These are phyloP conservation scores for Trichosporon asahii DNA, from an alignment of 1,284 basidiomycete species.

Conservation along the genomic window DNA sequence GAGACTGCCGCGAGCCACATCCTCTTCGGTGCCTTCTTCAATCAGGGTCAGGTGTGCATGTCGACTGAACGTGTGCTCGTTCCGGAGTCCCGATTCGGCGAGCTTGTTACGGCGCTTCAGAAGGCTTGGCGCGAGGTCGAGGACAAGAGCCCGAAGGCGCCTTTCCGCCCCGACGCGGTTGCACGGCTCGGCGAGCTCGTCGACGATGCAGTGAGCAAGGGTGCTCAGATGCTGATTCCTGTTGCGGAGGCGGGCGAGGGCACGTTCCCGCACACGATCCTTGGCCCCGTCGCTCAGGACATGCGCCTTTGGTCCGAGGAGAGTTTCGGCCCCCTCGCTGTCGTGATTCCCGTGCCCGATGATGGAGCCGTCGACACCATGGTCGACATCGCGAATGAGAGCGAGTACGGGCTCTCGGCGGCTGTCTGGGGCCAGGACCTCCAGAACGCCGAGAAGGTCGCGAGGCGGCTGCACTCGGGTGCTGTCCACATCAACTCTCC, in stretches of 20 bases:
- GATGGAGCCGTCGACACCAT: conserved; percentile 53
- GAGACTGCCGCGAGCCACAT: conserved; percentile 57
- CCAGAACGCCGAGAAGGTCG: conserved; percentile 56
- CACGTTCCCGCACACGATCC: conserved; percentile 59
- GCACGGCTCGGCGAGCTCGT: conserved; percentile 57
- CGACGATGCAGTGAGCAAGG: conserved; percentile 57
- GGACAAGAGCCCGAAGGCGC: conserved; percentile 29
- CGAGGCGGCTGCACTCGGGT: conserved; percentile 52
- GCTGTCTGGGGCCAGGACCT: conserved; percentile 60
- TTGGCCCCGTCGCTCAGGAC: conserved; percentile 56
- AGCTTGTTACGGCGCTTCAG: conserved; percentile 47
- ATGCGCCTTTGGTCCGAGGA: conserved; percentile 60
- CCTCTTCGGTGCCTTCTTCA: conserved; percentile 60
- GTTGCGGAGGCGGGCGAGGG: conserved; percentile 36
- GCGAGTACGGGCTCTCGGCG: conserved; percentile 59
- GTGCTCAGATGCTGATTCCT: conserved; percentile 52
- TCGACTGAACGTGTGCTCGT: conserved; percentile 66
- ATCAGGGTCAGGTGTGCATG: conserved; percentile 70
- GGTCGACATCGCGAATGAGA: conserved; percentile 55
- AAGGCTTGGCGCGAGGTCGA: conserved; percentile 39
- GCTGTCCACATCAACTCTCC: conserved; percentile 30
- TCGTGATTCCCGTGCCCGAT: conserved; percentile 28
- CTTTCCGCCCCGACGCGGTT: conserved; percentile 59
- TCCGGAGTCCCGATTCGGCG: conserved; percentile 47
- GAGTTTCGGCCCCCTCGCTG: conserved; percentile 60